Conservation (phyloP, 805 yeast genomes). For the Candida takata region DNA sequence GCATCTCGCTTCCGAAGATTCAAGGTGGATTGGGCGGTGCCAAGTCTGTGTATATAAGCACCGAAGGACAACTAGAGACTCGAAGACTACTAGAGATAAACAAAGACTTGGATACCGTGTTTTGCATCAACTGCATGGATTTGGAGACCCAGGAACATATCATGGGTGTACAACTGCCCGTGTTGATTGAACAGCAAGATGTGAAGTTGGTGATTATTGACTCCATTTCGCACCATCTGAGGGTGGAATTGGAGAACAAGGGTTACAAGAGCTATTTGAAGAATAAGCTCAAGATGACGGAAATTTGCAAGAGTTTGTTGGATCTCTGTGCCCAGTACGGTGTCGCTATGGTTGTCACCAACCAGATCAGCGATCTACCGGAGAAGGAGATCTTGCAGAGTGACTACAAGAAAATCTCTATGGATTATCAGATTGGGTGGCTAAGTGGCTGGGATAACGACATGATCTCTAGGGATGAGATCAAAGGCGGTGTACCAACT, state of each 20-base stretch:
- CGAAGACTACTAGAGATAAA: conserved; percentile 48
- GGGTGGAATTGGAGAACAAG: conserved; percentile 45
- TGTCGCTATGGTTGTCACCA: conserved; percentile 63
- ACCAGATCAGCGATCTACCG: conserved; percentile 71
- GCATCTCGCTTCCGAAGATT: conserved; percentile 44
- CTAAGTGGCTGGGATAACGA: conserved; percentile 63
- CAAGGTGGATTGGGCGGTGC: conserved; percentile 39
- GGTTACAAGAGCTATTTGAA: conserved; percentile 17
- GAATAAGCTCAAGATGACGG: conserved; percentile 36
- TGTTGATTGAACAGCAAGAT: conserved; percentile 31
- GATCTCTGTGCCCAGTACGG: conserved; percentile 38
- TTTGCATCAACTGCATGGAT: conserved; percentile 54
- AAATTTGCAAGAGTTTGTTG: conserved; percentile 41
- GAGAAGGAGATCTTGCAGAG: conserved; percentile 17
- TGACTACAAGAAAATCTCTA: conserved; percentile 24
- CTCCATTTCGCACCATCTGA: conserved; percentile 74
- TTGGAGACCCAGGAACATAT: conserved; percentile 71
- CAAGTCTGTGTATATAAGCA: conserved; percentile 64
- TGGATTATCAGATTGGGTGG: conserved; percentile 67
- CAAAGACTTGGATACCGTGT: conserved; percentile 34
- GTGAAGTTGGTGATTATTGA: conserved; percentile 65
- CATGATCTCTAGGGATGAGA: conserved; percentile 1
- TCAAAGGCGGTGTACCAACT: conserved; percentile 37
- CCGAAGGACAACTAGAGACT: conserved; percentile 71
- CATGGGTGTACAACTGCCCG: conserved; percentile 61